Evolutionary conservation across 495 filamentous ascomycete genomes (phyloP).

Genomic region (Cercophora newfieldiana): DNA sequence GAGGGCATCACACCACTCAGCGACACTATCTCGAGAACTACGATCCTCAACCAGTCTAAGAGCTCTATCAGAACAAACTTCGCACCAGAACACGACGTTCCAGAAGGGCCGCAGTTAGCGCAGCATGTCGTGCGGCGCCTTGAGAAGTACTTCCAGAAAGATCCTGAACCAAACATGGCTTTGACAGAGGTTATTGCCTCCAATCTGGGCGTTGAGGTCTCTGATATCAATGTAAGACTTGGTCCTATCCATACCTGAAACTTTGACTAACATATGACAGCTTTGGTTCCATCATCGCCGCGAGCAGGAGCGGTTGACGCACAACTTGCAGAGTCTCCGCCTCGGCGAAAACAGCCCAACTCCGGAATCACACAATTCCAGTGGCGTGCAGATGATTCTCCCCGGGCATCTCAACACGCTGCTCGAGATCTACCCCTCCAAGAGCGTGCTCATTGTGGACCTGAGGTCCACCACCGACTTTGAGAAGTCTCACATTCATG

Average conservation of each 20-base stretch:
- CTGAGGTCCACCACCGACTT: slow-evolving; percentile 45
- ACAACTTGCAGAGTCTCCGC: slow-evolving; percentile 41
- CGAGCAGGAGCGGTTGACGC: slow-evolving; percentile 39
- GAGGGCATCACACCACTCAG: slow-evolving; percentile 2
- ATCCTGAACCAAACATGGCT: slow-evolving; percentile 38
- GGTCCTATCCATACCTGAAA: not conserved
- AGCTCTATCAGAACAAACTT: slow-evolving; percentile 33
- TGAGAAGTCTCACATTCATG: slow-evolving; percentile 47
- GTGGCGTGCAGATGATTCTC: slow-evolving; percentile 45
- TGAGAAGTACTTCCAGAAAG: slow-evolving; percentile 45
- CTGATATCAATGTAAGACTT: slow-evolving; percentile 33
- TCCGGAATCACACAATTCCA: slow-evolving; percentile 24
- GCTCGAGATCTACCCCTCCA: slow-evolving; percentile 46
- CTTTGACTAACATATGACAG: slow-evolving; percentile 9
- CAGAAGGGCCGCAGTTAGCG: slow-evolving; percentile 36
- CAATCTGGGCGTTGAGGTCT: slow-evolving; percentile 41
- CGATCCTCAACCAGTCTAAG: slow-evolving; percentile 36
- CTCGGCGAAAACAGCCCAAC: slow-evolving; percentile 25
- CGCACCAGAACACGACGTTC: slow-evolving; percentile 21
- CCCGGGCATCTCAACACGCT: slow-evolving; percentile 49
- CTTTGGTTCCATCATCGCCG: slow-evolving; percentile 50
- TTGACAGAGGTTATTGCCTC: slow-evolving; percentile 44
- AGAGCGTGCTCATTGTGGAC: slow-evolving; percentile 46
- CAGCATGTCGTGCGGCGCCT: slow-evolving; percentile 40
- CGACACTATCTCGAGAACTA: slow-evolving; percentile 28